Evolutionary conservation across 2,329 filamentous ascomycete genomes (phyloP).

Genomic region (Botryotinia calthae): DNA sequence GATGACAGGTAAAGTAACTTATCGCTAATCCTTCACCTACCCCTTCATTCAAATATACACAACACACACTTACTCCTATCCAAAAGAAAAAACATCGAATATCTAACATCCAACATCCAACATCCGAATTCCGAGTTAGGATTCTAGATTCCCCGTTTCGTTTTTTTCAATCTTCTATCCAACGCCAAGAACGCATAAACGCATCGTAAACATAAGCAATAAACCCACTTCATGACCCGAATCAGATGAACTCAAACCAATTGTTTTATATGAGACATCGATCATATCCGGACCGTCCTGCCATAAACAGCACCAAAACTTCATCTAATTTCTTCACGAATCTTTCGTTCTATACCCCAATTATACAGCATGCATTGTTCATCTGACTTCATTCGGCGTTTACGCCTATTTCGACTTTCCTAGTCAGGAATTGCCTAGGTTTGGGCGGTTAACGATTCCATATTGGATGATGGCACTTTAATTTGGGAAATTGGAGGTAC

Average conservation of each 20-base stretch:
- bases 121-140: not conserved
- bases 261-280: conserved; percentile 14
- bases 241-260: conserved; percentile 16
- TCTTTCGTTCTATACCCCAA: not conserved
- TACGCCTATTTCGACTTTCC: not conserved
- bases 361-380: conserved; percentile 5
- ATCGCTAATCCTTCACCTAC: not conserved
- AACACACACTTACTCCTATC: conserved; percentile 1
- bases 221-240: not conserved
- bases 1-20: not conserved
- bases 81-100: not conserved
- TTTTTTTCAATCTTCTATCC: conserved; percentile 3
- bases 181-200: conserved; percentile 11
- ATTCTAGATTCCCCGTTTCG: not conserved
- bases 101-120: too few relatives aligned
- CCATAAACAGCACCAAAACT: conserved; percentile 13
- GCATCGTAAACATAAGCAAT: conserved; percentile 6
- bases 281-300: conserved; percentile 23
- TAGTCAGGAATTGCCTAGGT: not conserved
- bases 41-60: conserved; percentile 2
- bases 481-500: conserved; percentile 20
- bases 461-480: conserved; percentile 12
- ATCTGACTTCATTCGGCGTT: conserved; percentile 8
- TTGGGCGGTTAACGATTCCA: conserved; percentile 14
- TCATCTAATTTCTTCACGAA: conserved; percentile 13